These are phyloP conservation scores for Geosmithia flava DNA, from an alignment of 2,329 filamentous ascomycete species.

Conservation along the genomic window DNA sequence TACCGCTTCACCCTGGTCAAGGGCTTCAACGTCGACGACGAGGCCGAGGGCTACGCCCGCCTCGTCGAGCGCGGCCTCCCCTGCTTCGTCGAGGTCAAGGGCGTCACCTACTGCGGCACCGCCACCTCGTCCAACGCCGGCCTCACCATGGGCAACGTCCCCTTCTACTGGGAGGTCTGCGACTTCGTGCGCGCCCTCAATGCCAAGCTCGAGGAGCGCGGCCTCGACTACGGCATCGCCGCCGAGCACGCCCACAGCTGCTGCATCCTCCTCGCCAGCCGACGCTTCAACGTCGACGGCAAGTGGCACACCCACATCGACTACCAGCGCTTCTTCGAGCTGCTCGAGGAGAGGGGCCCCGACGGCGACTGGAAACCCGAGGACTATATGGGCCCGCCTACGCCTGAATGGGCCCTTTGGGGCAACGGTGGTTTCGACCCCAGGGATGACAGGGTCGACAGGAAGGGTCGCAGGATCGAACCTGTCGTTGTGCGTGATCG, in stretches of 20 bases:
- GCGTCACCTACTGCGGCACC: conserved; percentile 93
- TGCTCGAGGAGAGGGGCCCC: conserved; percentile 56
- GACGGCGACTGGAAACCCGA: conserved; percentile 69
- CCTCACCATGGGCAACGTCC: conserved; percentile 93
- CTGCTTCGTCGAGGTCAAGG: conserved; percentile 91
- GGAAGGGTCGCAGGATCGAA: conserved; percentile 63
- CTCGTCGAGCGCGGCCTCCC: conserved; percentile 78
- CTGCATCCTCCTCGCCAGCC: conserved; percentile 76
- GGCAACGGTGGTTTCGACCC: conserved; percentile 93
- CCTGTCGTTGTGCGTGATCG: conserved; percentile 17
- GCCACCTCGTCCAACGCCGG: conserved; percentile 73
- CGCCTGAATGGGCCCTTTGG: conserved; percentile 90
- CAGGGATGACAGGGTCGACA: conserved; percentile 72
- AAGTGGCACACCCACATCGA: conserved; percentile 90
- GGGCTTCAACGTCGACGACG: conserved; percentile 94
- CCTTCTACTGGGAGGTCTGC: conserved; percentile 84
- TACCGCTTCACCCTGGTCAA: conserved; percentile 94
- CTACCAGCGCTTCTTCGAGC: conserved; percentile 76
- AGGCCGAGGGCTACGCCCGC: conserved; percentile 79
- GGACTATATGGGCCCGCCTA: conserved; percentile 78
- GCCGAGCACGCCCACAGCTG: conserved; percentile 94
- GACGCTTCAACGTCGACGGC: conserved; percentile 62
- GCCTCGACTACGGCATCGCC: conserved; percentile 77
- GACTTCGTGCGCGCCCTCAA: conserved; percentile 72
- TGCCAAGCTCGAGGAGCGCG: conserved; percentile 52